Percentiles rank a stretch among this genome's conserved stretches.
Evolutionary conservation across 352 stramenopile species (phyloP).

Genomic region (Phytophthora podocarpi): DNA sequence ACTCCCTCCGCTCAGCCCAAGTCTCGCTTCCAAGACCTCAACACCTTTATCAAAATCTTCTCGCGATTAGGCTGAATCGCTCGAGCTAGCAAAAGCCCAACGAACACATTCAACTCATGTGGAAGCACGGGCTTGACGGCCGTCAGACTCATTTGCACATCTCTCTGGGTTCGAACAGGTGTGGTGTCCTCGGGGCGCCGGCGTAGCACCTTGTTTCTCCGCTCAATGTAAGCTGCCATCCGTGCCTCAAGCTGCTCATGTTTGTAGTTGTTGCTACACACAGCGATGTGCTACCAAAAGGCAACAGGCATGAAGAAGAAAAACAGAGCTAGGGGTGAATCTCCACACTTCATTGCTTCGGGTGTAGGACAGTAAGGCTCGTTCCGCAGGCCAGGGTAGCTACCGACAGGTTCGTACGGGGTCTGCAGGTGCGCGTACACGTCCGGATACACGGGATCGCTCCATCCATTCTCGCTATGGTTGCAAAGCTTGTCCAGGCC

Average conservation of each 20-base stretch:
- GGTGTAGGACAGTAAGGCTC: background rate
- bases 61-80: background rate
- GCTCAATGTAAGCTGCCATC: background rate
- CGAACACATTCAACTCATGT: background rate
- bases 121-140: background rate
- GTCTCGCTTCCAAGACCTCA: no score
- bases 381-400: background rate
- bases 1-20: no score
- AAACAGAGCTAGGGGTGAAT: constrained; percentile 4
- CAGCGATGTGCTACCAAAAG: background rate
- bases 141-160: background rate
- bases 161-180: background rate
- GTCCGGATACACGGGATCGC: no score
- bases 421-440: no score
- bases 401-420: no score
- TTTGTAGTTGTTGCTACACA: background rate
- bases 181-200: background rate
- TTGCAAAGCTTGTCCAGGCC: no score
- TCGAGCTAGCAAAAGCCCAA: background rate
- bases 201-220: background rate
- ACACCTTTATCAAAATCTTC: no score
- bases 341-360: constrained; percentile 4
- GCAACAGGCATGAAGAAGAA: background rate
- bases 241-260: background rate
- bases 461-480: no score